Evolutionary conservation across 2,329 filamentous ascomycete species (phyloP), one percentile per base, ranked within the genome.

Genomic region (Didymella pomorum): DNA sequence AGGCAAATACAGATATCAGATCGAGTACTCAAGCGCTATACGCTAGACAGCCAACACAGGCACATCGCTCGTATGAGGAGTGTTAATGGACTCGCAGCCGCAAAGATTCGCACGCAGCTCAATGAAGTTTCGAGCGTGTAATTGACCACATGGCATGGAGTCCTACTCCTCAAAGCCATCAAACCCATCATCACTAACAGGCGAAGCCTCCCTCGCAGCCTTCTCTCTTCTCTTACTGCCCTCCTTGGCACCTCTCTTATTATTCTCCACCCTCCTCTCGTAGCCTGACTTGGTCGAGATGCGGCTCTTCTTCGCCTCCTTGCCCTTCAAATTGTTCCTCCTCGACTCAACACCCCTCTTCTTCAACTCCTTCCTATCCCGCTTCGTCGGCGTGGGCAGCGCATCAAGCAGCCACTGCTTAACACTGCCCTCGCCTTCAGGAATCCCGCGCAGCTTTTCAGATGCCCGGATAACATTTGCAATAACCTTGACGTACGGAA

Each of bases 401-500:
- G 92, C 89, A 73, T 97, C 91, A 5, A 98, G 82, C 50, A 99
- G 81, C 93, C 94, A 98, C 58, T 76, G 68, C 56, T 81, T 78
- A 0, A 85, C 83, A 23, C 84, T 82, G 0, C 80, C 82, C 2
- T 82, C 81, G 2, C 63, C 73, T 4, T 63, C 72, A 0, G 47
- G 48, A 8, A 77, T 75, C 0, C 79, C 80, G 5, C 82, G 79
- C 69, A 93, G 84, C 76, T 87, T 90, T 78, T 97, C 91, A 65
- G 90, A 93, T 21, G 87, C 86, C 0, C 90, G 86, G 63, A 99
- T 97, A 31, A 98, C 91, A 71, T 97, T 97, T 31, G 93, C 95
- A 26, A 99, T 91, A 63, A 88, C 91, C 80, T 94, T 96, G 56
- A 99, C 87, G 64, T 89, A 92, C 0, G 91, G 90, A 4, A 98